Evolutionary conservation across 345 rosid genomes (phyloP).

Genomic region (Gossypium mustelinum): DNA sequence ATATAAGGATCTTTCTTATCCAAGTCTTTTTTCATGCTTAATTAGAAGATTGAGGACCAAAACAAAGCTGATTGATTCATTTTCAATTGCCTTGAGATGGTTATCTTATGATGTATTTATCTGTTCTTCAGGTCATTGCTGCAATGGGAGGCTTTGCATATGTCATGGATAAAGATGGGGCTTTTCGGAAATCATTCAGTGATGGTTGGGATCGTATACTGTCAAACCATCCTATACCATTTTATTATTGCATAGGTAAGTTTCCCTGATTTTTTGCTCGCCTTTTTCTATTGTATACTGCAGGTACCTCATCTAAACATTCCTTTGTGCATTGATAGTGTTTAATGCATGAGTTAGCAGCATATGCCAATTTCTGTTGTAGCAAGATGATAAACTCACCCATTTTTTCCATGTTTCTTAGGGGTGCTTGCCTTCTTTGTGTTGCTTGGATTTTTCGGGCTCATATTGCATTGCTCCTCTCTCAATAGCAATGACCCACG

Average conservation of each 20-base stretch:
- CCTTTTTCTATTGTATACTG: neutral
- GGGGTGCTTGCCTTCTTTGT: conserved; percentile 88
- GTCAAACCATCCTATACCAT: conserved; percentile 91
- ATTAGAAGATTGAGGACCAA: neutral
- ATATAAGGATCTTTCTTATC: neutral
- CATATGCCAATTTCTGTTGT: conserved; percentile 5
- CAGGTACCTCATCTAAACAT: neutral
- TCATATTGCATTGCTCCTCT: conserved; percentile 81
- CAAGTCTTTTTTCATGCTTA: neutral
- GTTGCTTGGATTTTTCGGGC: conserved; percentile 84
- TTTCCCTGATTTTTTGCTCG: neutral
- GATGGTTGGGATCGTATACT: conserved; percentile 91
- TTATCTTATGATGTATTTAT: neutral
- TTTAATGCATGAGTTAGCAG: conserved; percentile 2
- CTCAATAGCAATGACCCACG: conserved; percentile 72
- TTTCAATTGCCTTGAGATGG: neutral
- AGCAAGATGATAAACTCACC: neutral
- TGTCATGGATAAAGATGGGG: conserved; percentile 89
- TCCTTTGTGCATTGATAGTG: neutral
- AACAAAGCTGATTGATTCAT: neutral
- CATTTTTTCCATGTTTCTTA: conserved; percentile 24
- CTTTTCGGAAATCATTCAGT: conserved; percentile 81
- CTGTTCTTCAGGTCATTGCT: conserved; percentile 52
- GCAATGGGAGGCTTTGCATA: conserved; percentile 78
- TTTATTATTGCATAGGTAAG: conserved; percentile 87